Evolutionary conservation across 352 stramenopile species (phyloP).

Genomic region (Pythium graminicola): DNA sequence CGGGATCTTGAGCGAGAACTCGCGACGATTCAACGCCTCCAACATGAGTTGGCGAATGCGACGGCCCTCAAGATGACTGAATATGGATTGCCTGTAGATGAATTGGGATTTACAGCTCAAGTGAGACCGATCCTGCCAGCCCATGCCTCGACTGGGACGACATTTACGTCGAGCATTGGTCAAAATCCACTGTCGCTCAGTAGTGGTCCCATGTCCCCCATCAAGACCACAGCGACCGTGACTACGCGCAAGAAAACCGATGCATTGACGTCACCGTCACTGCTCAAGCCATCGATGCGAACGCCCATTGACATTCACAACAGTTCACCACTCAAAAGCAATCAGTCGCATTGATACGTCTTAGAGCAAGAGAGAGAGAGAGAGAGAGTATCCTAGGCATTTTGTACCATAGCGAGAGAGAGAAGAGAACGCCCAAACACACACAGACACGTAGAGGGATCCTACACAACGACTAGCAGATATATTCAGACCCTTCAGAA

Average conservation of each 20-base stretch:
- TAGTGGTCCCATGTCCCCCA: not conserved
- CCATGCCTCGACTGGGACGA: conserved; percentile 6
- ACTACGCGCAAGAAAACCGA: conserved; percentile 1
- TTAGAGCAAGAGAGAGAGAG: conserved; percentile 5
- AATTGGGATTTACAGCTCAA: conserved; percentile 69
- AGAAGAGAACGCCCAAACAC: not conserved
- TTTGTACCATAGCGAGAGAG: conserved; percentile 3
- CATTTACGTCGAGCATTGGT: not conserved
- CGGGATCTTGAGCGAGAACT: conserved; percentile 81
- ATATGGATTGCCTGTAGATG: conserved; percentile 85
- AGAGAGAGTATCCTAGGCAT: not conserved
- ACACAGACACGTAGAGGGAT: not conserved
- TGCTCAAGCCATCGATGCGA: conserved; percentile 1
- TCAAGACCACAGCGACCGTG: not conserved
- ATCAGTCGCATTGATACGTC: conserved; percentile 24
- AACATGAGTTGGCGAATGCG: conserved; percentile 76
- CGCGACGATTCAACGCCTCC: conserved; percentile 53
- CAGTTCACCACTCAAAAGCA: conserved; percentile 18
- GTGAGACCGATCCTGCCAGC: conserved; percentile 15
- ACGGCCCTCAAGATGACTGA: conserved; percentile 86
- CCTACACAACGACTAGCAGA: not conserved
- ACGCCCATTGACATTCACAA: conserved; percentile 20
- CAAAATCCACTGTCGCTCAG: not conserved
- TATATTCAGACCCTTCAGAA: too few species aligned
- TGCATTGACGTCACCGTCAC: conserved; percentile 4